Base-by-base conservation (phyloP, 352 stramenopile genomes). In the Globisporangium spinosum region DNA sequence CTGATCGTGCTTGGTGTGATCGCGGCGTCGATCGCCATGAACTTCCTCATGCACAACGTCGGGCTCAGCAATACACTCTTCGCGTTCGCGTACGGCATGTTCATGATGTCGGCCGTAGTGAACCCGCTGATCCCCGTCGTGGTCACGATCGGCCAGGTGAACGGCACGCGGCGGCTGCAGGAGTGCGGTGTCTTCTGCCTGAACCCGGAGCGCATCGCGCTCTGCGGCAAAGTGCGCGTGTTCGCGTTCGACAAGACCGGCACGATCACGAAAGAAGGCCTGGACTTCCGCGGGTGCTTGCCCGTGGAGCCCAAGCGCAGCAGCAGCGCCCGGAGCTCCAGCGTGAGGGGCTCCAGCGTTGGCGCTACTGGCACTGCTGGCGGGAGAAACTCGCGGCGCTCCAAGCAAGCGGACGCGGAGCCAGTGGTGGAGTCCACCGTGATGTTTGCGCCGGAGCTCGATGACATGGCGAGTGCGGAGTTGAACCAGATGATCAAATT, bases 181-280 rank as follows among this genome's bases (percentile, higher is more conserved):
- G 57, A 73, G 32, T 76, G 77, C 22, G 74, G 79, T 4, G 87
- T 96, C 58, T 81, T 87, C 61, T 92, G 80, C 34, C 77, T 89
- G 1, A 85, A 95, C 68, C 74, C 79, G 0, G 75, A 87, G 65
- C 80, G 80, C 2, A 93, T 96, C 65, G 75, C 90, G 0, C 69
- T 96, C 9, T 83, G 84, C 45, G 89, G 87, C n/a, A 97, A 95
- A 74, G 83, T 95, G 8, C 83, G 77, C 12, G 76, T 89, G 5
- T 88, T 86, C 34, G 92, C 85, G 65, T 96, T 97, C 70, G 89
- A 97, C 70, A 97, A 97, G 60, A 97, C 89, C 0, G 89, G 89
- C 5, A 97, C 87, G 5, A 74, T 97, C 4, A 97, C 89, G 6
- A 89, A 94, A 54, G 77, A 95, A 70, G 89, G 89, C 0, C 65